Percentiles rank a stretch among this genome's conserved stretches.
These are phyloP conservation scores for Malassezia sp. DNA, from an alignment of 1,284 basidiomycete species.

Conservation along the genomic window DNA sequence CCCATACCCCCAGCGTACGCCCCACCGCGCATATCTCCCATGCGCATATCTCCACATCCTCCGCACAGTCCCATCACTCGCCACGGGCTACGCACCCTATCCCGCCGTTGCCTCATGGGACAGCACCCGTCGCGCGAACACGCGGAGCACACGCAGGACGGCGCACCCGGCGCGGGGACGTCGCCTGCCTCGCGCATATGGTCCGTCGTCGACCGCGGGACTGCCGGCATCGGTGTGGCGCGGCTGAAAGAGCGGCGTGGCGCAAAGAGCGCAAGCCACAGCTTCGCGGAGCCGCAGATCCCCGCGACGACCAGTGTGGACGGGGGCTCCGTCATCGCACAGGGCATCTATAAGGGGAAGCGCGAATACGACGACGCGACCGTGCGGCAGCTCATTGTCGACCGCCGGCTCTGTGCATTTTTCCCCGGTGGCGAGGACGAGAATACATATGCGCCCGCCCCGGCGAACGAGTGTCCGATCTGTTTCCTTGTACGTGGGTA, in stretches of 20 bases:
- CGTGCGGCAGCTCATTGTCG: constrained; percentile 73
- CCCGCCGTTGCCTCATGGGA: too few relatives aligned
- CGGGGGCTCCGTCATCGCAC: constrained; percentile 66
- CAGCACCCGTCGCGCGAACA: too few relatives aligned
- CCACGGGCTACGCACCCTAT: too few relatives aligned
- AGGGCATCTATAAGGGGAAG: constrained; percentile 66
- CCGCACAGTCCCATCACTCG: too few relatives aligned
- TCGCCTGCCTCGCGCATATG: background rate
- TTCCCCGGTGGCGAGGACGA: constrained; percentile 67
- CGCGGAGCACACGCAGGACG: background rate
- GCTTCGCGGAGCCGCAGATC: constrained; percentile 21
- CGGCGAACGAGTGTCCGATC: constrained; percentile 98
- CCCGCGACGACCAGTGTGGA: constrained; percentile 45
- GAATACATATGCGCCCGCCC: too few relatives aligned
- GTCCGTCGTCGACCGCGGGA: background rate
- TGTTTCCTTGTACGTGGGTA: constrained; percentile 75
- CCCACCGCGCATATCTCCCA: too few relatives aligned
- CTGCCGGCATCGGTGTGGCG: background rate
- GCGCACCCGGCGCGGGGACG: background rate
- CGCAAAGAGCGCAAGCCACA: constrained; percentile 11
- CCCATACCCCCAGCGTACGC: too few relatives aligned
- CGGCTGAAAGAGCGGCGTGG: background rate
- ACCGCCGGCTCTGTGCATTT: constrained; percentile 82
- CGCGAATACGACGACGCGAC: constrained; percentile 80
- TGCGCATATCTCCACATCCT: too few relatives aligned